Evolutionary conservation across 2,329 filamentous ascomycete genomes (phyloP).

Genomic region (Pyrenochaeta sp.): DNA sequence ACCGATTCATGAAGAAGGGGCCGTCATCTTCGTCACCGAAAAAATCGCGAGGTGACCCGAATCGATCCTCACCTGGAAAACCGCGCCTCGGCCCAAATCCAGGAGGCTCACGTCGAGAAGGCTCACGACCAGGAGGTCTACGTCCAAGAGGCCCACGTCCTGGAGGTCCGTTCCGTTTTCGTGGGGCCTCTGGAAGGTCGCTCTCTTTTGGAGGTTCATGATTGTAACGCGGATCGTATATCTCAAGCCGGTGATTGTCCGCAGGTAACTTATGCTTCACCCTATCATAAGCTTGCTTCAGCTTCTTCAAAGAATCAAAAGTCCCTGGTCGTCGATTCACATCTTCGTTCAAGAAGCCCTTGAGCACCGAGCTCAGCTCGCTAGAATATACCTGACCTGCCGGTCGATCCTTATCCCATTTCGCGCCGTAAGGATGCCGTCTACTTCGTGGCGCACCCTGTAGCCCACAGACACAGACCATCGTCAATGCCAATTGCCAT

Average conservation of each 20-base stretch:
- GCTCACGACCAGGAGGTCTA: no score
- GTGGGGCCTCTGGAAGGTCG: no score
- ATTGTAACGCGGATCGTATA: no score
- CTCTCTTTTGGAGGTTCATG: no score
- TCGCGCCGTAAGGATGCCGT: conserved; percentile 2
- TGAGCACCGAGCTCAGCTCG: conserved; percentile 9
- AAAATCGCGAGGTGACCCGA: no score
- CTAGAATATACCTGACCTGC: conserved; percentile 14
- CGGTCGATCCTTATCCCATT: conserved; percentile 9
- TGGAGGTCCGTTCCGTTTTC: background rate
- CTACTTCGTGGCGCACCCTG: conserved; percentile 9
- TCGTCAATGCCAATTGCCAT: conserved; percentile 21
- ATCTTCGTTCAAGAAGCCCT: conserved; percentile 6
- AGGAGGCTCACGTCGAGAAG: no score
- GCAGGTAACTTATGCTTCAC: conserved; percentile 4
- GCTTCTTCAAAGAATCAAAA: background rate
- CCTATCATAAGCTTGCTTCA: conserved; percentile 3
- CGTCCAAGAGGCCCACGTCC: no score
- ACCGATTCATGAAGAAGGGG: no score
- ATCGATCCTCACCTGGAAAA: no score
- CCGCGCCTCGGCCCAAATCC: no score
- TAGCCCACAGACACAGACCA: conserved; percentile 20
- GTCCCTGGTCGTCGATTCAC: conserved; percentile 1
- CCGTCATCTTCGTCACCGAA: no score
- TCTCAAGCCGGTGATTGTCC: conserved; percentile 3